These are phyloP conservation scores for Tulasnella sp. DNA, from an alignment of 768 basidiomycete species.

Conservation along the genomic window DNA sequence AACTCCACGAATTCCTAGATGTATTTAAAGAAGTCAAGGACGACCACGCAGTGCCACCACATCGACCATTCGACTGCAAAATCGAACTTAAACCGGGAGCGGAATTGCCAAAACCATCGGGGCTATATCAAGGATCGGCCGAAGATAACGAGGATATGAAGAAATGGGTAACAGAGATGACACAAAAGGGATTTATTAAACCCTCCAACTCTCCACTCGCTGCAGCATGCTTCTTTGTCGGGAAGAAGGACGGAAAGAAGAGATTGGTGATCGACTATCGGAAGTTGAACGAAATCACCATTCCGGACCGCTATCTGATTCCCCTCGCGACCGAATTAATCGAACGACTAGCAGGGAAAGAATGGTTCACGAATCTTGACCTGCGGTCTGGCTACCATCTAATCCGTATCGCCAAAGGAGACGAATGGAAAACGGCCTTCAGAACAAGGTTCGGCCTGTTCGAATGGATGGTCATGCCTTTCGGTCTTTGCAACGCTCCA, in stretches of 20 bases:
- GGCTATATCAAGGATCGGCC: not conserved
- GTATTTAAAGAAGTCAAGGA: not conserved
- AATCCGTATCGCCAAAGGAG: slow-evolving; percentile 24
- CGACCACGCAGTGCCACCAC: not conserved
- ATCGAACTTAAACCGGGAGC: slow-evolving; percentile 5
- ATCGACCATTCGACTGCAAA: not conserved
- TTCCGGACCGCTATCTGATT: slow-evolving; percentile 25
- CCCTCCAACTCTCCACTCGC: slow-evolving; percentile 23
- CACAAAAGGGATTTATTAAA: slow-evolving; percentile 24
- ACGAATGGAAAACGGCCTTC: slow-evolving; percentile 34
- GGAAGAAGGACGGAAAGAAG: slow-evolving; percentile 25
- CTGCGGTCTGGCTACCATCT: slow-evolving; percentile 26
- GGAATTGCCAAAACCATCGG: not conserved
- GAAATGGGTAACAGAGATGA: slow-evolving; percentile 26
- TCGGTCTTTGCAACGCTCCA: slow-evolving; percentile 27
- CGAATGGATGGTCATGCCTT: slow-evolving; percentile 26
- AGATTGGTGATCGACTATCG: slow-evolving; percentile 24
- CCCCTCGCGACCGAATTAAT: slow-evolving; percentile 22
- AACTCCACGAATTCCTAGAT: not conserved
- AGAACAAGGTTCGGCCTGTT: slow-evolving; percentile 25
- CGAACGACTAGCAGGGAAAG: slow-evolving; percentile 20
- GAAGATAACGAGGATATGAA: not conserved
- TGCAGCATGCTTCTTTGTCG: slow-evolving; percentile 27
- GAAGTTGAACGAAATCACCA: slow-evolving; percentile 23
- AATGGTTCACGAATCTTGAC: slow-evolving; percentile 27